Base-by-base conservation (phyloP, 768 basidiomycete genomes). In the button mushroom (Agaricus bisporus) region DNA sequence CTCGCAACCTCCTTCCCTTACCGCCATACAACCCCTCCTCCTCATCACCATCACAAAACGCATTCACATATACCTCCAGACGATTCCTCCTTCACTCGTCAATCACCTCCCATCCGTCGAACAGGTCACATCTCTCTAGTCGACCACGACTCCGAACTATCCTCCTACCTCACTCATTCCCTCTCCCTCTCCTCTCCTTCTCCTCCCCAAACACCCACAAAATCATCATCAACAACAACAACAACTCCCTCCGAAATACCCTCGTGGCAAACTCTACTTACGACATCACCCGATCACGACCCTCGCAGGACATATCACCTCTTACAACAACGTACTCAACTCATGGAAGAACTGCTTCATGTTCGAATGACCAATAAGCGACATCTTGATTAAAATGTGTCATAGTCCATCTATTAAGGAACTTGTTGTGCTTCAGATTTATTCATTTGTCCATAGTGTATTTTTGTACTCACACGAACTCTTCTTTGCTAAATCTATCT, bases 1-100 rank as follows among this genome's bases (percentile, higher is more conserved):
- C 54, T 18, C 55, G 54, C 58, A 55, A 18, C 49, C 55, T 3
- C 46, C 65, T n/a, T 56, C 67, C n/a, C 58, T 67, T 17, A 64
- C 71, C 25, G 65, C 68, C 1, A 48, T 46, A 12, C 44, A 52
- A 35, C 36, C 41, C 22, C 42, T 47, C 28, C 45, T 20, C 49
- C 32, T n/a, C n/a, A n/a, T n/a, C n/a, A n/a, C n/a, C n/a, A n/a
- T n/a, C n/a, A n/a, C n/a, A n/a, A n/a, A n/a, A n/a, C n/a, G n/a
- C 14, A 41, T 5, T 10, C 18, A 15, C 10, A 2, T 1, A 32
- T 2, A 4, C 9, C 42, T 36, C 29, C 51, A 45, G 51, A 52
- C 35, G 51, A 52, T 25, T 41, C 38, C 17, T 54, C 53, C n/a
- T 48, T 48, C 47, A 48, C 29, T 20, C 39, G 28, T 18, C 52